Evolutionary conservation across 1,284 basidiomycete species (phyloP).

Genomic region (Microbotryum violaceum): DNA sequence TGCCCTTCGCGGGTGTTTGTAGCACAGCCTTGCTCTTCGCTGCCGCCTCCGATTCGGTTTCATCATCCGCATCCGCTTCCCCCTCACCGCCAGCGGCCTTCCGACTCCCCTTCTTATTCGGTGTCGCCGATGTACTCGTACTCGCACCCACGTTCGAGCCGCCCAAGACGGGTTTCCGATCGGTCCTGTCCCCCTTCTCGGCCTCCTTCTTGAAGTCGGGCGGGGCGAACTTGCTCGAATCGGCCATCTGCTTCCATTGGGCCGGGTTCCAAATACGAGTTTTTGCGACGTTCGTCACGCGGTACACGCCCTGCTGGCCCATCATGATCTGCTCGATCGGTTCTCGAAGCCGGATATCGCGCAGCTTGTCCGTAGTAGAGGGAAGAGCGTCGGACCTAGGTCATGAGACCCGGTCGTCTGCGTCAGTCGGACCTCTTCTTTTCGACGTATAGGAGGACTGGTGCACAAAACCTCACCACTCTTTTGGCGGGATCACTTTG

Average conservation of each 20-base stretch:
- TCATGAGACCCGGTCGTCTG: conserved; percentile 2
- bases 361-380: conserved; percentile 56
- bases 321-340: conserved; percentile 90
- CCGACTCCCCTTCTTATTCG: conserved; percentile 39
- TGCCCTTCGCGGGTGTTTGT: conserved; percentile 2
- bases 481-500: conserved; percentile 84
- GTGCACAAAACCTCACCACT: no score
- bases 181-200: conserved; percentile 22
- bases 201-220: conserved; percentile 29
- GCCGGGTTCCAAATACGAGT: conserved; percentile 50
- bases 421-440: background rate
- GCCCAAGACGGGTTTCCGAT: conserved; percentile 6
- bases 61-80: conserved; percentile 46
- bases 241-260: conserved; percentile 35
- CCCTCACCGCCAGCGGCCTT: conserved; percentile 28
- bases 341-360: conserved; percentile 62
- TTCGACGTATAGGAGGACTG: no score
- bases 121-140: background rate
- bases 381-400: conserved; percentile 63
- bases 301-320: conserved; percentile 74
- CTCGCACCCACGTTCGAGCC: background rate
- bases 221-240: conserved; percentile 16
- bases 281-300: conserved; percentile 86
- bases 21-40: background rate
- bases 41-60: conserved; percentile 34